These are phyloP conservation scores for Krasilnikovozyma curviuscula DNA, from an alignment of 768 basidiomycete species.

Conservation along the genomic window DNA sequence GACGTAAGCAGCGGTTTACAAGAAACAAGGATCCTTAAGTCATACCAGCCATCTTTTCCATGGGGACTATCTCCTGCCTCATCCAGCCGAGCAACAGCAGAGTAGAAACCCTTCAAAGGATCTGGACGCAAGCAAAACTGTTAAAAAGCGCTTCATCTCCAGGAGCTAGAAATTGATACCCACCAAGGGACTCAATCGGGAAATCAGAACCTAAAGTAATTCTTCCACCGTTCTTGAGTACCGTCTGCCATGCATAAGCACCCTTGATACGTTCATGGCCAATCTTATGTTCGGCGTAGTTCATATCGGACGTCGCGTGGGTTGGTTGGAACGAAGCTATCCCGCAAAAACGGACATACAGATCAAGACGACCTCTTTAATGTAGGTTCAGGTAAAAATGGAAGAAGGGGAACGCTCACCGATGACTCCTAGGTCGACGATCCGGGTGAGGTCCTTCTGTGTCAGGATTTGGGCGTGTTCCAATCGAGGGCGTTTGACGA, in stretches of 20 bases:
- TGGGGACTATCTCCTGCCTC: conserved; percentile 59
- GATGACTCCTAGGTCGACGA: conserved; percentile 52
- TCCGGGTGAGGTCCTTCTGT: conserved; percentile 44
- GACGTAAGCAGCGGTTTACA: no score
- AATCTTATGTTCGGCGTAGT: conserved; percentile 66
- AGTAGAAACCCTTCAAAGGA: conserved; percentile 74
- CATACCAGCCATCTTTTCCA: conserved; percentile 62
- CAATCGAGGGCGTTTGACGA: conserved; percentile 46
- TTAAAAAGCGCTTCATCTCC: no score
- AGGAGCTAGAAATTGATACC: no score
- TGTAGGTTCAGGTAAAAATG: no score
- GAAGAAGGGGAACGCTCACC: conserved; percentile 32
- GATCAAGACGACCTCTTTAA: background rate
- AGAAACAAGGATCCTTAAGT: no score
- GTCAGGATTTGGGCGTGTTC: conserved; percentile 88
- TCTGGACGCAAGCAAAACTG: no score
- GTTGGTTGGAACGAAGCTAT: conserved; percentile 1
- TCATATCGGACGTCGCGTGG: conserved; percentile 49
- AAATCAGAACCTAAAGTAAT: conserved; percentile 37
- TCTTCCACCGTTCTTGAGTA: conserved; percentile 31
- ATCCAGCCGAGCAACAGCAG: conserved; percentile 56
- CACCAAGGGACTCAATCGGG: conserved; percentile 73
- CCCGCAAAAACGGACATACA: conserved; percentile 81
- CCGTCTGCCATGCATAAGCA: conserved; percentile 72
- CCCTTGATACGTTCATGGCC: conserved; percentile 64